These are phyloP conservation scores for Puccinia hordei DNA, from an alignment of 1,284 basidiomycete genomes.

Conservation along the genomic window DNA sequence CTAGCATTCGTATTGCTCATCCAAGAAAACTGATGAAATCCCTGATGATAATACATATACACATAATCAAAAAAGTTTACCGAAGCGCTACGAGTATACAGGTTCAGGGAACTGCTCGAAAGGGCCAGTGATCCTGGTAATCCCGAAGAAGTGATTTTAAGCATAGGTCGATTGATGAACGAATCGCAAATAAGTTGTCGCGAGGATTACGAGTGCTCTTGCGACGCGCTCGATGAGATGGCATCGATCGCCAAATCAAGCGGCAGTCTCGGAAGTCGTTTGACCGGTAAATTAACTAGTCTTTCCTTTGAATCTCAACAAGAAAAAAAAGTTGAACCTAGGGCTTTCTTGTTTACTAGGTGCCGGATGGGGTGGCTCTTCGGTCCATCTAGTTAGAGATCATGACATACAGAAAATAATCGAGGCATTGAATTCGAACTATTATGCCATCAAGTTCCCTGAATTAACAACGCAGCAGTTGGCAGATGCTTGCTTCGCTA, in stretches of 20 bases:
- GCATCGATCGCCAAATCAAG: slow-evolving; percentile 66
- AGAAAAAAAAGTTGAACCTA: slow-evolving; percentile 9
- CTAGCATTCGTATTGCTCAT: background rate
- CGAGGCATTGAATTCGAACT: slow-evolving; percentile 66
- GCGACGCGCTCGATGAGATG: slow-evolving; percentile 73
- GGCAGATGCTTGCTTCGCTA: slow-evolving; percentile 76
- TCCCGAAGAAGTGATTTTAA: slow-evolving; percentile 52
- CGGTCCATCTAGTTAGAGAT: slow-evolving; percentile 76
- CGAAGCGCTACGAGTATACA: slow-evolving; percentile 33
- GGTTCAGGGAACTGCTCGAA: slow-evolving; percentile 17
- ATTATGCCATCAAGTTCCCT: slow-evolving; percentile 66
- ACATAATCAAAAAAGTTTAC: slow-evolving; percentile 1
- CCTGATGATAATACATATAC: no score
- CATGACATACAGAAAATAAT: slow-evolving; percentile 72
- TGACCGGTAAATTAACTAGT: slow-evolving; percentile 65
- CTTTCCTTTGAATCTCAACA: background rate
- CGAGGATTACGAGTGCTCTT: slow-evolving; percentile 74
- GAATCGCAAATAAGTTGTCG: slow-evolving; percentile 72
- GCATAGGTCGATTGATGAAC: slow-evolving; percentile 75
- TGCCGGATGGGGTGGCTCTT: slow-evolving; percentile 88
- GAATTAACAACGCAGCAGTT: slow-evolving; percentile 68
- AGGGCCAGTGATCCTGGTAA: background rate
- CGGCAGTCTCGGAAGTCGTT: slow-evolving; percentile 74
- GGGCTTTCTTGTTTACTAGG: slow-evolving; percentile 61
- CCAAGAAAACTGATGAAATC: background rate